Base-by-base conservation (phyloP, 495 filamentous ascomycete species). In the Aspergillus sclerotiicarbonarius region DNA sequence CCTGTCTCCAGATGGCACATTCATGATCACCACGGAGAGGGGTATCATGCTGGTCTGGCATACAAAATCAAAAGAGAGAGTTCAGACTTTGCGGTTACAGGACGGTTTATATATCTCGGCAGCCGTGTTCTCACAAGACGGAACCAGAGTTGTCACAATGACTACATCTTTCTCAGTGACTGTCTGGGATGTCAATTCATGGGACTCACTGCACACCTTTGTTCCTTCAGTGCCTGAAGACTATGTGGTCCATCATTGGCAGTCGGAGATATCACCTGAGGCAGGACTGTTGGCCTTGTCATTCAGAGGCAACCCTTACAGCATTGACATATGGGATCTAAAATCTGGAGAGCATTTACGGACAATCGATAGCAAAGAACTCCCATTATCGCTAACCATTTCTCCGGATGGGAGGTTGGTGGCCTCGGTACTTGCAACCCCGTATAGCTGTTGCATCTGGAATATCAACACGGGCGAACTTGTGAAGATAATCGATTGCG, bases 91-190 rank as follows among this genome's bases (percentile, higher is more conserved):
- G 31, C 10, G 6, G n/a, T n/a, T n/a, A n/a, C n/a, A n/a, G n/a
- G n/a, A n/a, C n/a, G n/a, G n/a, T 33, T 33, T 33, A 33, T 10
- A 33, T 33, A 33, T 33, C 10, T 10, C 6, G 31, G 31, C 5
- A 6, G 31, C 31, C 10, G 31, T 33, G 6, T 33, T 20, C 31
- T n/a, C 46, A 47, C 57, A 54, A 49, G 50, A 50, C 43, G 57
- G 49, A 33, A 56, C 45, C 39, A 56, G 54, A 56, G 13, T 56
- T 56, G n/a, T 44, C 25, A n/a, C 43, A 35, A 13, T 35, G 8
- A 13, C 33, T 10, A 3, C 8, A 10, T 9, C 8, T 35, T 9
- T 9, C 33, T 2, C 2, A 13, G 8, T 35, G 33, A 35, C 33
- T 35, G 2, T 35, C 33, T 35, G 33, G 33, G 33, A 35, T 35